Base-by-base conservation (phyloP, 495 filamentous ascomycete species). In the Aspergillus bertholletiae region DNA sequence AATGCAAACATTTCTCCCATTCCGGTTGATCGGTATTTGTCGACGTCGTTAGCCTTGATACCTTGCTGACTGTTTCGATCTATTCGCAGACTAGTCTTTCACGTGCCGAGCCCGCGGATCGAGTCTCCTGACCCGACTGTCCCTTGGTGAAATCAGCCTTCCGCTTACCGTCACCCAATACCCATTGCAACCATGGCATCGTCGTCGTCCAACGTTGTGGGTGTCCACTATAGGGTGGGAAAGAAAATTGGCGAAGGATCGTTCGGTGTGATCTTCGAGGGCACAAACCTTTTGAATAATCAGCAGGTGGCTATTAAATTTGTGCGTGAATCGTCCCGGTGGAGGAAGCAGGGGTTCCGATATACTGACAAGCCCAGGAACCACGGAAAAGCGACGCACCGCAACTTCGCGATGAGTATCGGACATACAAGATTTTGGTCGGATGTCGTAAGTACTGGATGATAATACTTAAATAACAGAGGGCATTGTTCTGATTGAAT, bases 231-330 rank as follows among this genome's bases (percentile, higher is more conserved):
- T 72, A 83, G 95, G 58, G 94, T 99, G 51, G 94, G 94, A 57
- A 99, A 97, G 83, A 99, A 99, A 74, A 99, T 99, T 54, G 94
- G 94, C 60, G 94, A 99, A 80, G 94, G 94, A 21, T 96, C 92
- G 12, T 99, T 99, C 63, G 94, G 94, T 75, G 94, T 99, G 53
- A 97, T 99, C 60, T 99, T 99, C 58, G 94, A 99, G 73, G 94
- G 94, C 43, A 97, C 91, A 61, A 99, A 99, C 73, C 81, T 99
- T 54, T 80, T 99, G 71, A 99, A 99, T 80, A 96, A 94, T 74
- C 94, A 97, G 73, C 94, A 96, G 74, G 94, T 99, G 53, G 94
- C 94, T 58, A 99, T 99, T 78, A 99, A 99, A 79, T 99, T 99
- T 76, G 93, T 96, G 76, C 65, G 90, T 88, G 55, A 21, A 32